Conservation (phyloP, 208 protist genomes). For the Acanthamoeba healyi region DNA sequence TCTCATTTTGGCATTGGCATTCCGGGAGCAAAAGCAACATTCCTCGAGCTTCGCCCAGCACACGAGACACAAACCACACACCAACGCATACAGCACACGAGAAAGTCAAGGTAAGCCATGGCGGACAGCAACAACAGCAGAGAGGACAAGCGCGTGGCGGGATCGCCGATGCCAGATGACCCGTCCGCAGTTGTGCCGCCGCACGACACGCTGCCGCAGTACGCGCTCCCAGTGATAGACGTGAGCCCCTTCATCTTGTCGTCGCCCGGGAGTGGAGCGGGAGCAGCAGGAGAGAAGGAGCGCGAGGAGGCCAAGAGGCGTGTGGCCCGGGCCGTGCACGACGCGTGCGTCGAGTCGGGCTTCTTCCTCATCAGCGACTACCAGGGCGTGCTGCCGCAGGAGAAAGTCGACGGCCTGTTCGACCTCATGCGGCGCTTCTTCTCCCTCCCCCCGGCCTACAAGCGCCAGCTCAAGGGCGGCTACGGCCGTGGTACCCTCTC, state of each 20-base stretch:
- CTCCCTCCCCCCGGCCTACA: not conserved
- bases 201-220: not conserved
- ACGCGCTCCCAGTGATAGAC: not conserved
- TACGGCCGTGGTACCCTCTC: not conserved
- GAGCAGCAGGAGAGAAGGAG: not conserved
- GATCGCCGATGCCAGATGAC: too few relatives aligned
- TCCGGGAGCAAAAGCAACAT: too few relatives aligned
- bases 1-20: too few relatives aligned
- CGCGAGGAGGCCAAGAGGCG: not conserved
- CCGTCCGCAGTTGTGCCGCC: not conserved
- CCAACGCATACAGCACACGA: too few relatives aligned
- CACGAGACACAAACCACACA: too few relatives aligned
- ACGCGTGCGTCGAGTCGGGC: slow-evolving; percentile 5
- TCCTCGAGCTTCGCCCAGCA: too few relatives aligned
- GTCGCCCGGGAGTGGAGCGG: not conserved
- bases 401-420: not conserved
- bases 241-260: not conserved
- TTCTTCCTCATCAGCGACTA: slow-evolving; percentile 40
- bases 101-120: too few relatives aligned
- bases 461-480: not conserved
- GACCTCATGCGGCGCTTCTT: slow-evolving; percentile 1
- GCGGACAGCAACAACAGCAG: too few relatives aligned
- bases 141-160: too few relatives aligned
- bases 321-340: not conserved
- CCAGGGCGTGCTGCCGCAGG: not conserved